phyloP scores from a whole-genome alignment of 495 filamentous ascomycete species.

The Neurospora sp. region DNA sequence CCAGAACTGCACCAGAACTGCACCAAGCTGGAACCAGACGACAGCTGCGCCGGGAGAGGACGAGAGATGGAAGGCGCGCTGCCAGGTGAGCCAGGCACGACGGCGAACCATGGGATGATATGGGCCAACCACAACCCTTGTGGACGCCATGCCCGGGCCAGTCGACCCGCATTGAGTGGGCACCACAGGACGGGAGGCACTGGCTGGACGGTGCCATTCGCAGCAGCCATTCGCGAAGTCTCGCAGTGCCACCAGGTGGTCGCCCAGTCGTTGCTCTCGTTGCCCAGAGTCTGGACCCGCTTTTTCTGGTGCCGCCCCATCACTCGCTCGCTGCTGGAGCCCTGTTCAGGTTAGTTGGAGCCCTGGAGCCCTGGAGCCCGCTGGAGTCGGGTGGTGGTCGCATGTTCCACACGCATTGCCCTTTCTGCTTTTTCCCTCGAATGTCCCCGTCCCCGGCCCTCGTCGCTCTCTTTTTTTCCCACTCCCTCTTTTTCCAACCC shows the following conservation, averaged over 20 bases:
- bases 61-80: not conserved
- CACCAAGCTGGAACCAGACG: not conserved
- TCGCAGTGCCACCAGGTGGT: not conserved
- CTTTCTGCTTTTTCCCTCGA: slow-evolving; percentile 23
- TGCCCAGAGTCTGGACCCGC: not conserved
- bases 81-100: not conserved
- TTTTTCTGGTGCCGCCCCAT: not conserved
- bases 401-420: slow-evolving; percentile 13
- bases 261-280: not conserved
- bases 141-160: not conserved
- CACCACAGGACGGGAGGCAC: not conserved
- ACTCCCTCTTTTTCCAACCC: slow-evolving; percentile 25
- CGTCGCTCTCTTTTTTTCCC: slow-evolving; percentile 19
- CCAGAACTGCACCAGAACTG: not conserved
- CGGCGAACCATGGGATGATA: not conserved
- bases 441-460: slow-evolving; percentile 22
- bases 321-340: not conserved
- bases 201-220: not conserved
- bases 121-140: not conserved
- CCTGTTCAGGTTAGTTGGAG: not conserved
- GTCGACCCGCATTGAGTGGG: not conserved
- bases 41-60: not conserved
- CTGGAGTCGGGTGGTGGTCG: slow-evolving; percentile 7
- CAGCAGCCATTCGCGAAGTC: not conserved
- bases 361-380: not conserved